Base-by-base conservation (phyloP, 164 flowering plant species). In the Tetracentron sinense region DNA sequence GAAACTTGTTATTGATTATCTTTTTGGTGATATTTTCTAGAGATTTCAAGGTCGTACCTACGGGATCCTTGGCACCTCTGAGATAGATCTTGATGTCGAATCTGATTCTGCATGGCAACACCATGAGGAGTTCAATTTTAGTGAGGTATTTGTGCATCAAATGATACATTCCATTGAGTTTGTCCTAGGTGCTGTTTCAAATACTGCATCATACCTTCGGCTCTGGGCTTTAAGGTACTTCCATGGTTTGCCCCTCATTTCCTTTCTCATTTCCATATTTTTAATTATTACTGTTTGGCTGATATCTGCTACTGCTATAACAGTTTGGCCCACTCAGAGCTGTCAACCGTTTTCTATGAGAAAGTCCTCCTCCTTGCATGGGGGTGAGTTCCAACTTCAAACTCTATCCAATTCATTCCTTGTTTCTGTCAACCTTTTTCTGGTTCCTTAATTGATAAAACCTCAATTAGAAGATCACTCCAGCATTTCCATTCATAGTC, bases 251-350 rank as follows among this genome's bases (percentile, higher is more conserved):
- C 48, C 22, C 28, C 50, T 7, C n/a, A 7, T 58, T 62, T 29
- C 4, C 31, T 16, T 61, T 29, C n/a, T 66, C 44, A 19, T 47
- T 59, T 27, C 28, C 26, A 42, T 69, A 2, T 60, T 35, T 57
- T 15, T 38, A 14, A 54, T 35, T 51, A 2, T 48, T 25, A 11
- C 28, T 16, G 7, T 65, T 54, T 57, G 7, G 14, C 68, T 69
- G 53, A 65, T 55, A 17, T 44, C 35, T 60, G 46, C 21, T 65
- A 4, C 56, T 67, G 42, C 29, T 55, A 6, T 65, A 69, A 33
- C 89, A 92, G 97, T 78, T 85, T 92, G 85, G 96, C 97, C 17
- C 97, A 92, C 74, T 92, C 97, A 31, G 97, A 91, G 76, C 51
- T 91, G 67, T 91, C 97, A 49, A 89, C 97, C 44, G 97, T 91